Percentiles rank a stretch among this genome's conserved stretches.
Conservation (phyloP, 1,284 basidiomycete genomes). For the Moniliella sp. region DNA sequence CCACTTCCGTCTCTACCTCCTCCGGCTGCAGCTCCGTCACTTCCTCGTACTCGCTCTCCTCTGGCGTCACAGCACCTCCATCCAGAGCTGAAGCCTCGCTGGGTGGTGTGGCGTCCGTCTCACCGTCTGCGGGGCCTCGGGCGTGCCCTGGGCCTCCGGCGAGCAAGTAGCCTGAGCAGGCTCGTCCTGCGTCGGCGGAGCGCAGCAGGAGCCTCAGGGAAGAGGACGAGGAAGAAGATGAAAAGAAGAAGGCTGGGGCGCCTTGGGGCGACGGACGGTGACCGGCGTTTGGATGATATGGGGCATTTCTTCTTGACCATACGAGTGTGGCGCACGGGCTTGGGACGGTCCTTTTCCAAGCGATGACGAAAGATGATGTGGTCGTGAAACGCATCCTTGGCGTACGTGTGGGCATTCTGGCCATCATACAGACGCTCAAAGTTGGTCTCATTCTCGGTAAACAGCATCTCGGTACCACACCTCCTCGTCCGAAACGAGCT, state of each 20-base stretch:
- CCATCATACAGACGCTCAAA: slow-evolving; percentile 72
- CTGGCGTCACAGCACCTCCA: too few species aligned
- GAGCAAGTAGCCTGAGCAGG: too few species aligned
- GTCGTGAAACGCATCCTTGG: slow-evolving; percentile 97
- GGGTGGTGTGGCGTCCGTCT: too few species aligned
- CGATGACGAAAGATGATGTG: slow-evolving; percentile 67
- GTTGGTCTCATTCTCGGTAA: slow-evolving; percentile 79
- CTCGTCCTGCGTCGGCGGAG: too few species aligned
- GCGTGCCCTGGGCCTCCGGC: too few species aligned
- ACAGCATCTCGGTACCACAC: slow-evolving; percentile 37
- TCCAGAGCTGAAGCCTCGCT: too few species aligned
- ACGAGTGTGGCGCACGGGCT: slow-evolving; percentile 14
- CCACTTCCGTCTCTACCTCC: slow-evolving; percentile 26
- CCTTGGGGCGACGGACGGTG: too few species aligned
- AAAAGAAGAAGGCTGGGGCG: too few species aligned
- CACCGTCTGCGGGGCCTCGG: too few species aligned
- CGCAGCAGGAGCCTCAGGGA: too few species aligned
- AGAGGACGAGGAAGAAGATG: too few species aligned
- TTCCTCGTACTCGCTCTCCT: slow-evolving; percentile 4
- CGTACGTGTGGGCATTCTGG: slow-evolving; percentile 50
- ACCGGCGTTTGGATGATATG: too few species aligned
- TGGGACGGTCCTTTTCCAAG: slow-evolving; percentile 20
- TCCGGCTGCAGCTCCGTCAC: slow-evolving; percentile 16
- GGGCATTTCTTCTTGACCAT: slow-evolving; percentile 14
- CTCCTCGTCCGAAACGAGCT: slow-evolving; percentile 31